Base-by-base conservation (phyloP, 2,329 filamentous ascomycete species). In the Cladosporium halotolerans region DNA sequence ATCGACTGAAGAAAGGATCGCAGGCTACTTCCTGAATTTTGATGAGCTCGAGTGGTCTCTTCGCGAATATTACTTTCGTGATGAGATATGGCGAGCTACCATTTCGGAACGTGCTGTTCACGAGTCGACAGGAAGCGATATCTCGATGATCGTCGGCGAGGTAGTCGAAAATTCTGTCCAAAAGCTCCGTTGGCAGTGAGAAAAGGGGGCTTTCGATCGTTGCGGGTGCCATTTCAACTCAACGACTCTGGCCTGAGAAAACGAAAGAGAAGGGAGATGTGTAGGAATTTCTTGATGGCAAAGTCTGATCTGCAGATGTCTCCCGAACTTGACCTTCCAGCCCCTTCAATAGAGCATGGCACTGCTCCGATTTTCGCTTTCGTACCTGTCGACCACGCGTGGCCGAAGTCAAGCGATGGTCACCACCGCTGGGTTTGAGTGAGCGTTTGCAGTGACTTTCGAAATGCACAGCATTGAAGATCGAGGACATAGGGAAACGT, bases 1-100 rank as follows among this genome's bases (percentile, higher is more conserved):
- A 42, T 34, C 44, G 50, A 32, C 50, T 46, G 50, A 53, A 53
- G 36, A 46, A 53, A 3, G 50, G 50, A 41, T 52, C 32, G 10
- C 36, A 39, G 18, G 44, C 43, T 9, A 53, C 38, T 36, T 53
- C 50, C 10, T 40, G 42, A 3, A 42, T 32, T 6, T 46, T 46
- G 43, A 42, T 43, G 1, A 53, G 16, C 9, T 53, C 50, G 2
- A 28, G 14, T 9, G 46, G 23, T 40, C 50, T 31, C 16, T 53
- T 45, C 9, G 50, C 50, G 31, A 53, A 46, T 5, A 53, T 13
- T 10, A 53, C 38, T 33, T 53, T 41, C 33, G 50, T 53, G 23
- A 53, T 53, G 3, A 53, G 36, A 14, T 40, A 53, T 9, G 50
- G 50, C 13, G 43, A 53, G 19, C 50, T 53, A n/a, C 16, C 16